These are phyloP conservation scores for Sarocladiaceae sp. DNA, from an alignment of 2,329 filamentous ascomycete genomes.

Conservation along the genomic window DNA sequence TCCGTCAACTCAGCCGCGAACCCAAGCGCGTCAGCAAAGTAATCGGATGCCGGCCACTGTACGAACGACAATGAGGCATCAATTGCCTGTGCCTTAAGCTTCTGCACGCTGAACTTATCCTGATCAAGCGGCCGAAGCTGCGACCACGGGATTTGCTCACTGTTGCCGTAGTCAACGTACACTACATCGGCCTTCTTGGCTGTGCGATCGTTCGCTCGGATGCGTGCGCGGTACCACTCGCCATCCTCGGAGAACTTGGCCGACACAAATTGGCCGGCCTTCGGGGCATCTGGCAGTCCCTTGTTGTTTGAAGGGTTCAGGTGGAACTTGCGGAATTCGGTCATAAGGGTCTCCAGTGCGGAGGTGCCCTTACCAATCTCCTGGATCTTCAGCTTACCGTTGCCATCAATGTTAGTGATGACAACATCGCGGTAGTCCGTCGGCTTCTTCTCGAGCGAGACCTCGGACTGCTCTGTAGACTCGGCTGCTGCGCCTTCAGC, in stretches of 20 bases:
- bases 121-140: conserved; percentile 75
- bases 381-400: conserved; percentile 82
- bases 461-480: conserved; percentile 38
- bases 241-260: conserved; percentile 85
- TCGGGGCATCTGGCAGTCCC: conserved; percentile 68
- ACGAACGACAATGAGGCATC: conserved; percentile 85
- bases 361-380: conserved; percentile 81
- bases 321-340: conserved; percentile 85
- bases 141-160: conserved; percentile 79
- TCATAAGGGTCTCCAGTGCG: conserved; percentile 82
- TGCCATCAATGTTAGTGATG: conserved; percentile 81
- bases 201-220: conserved; percentile 87
- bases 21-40: conserved; percentile 71
- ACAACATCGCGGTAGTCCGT: conserved; percentile 88
- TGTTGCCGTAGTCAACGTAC: conserved; percentile 96
- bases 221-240: conserved; percentile 89
- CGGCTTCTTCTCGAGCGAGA: conserved; percentile 58
- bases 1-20: conserved; percentile 72
- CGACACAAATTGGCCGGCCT: conserved; percentile 85
- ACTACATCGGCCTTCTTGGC: conserved; percentile 84
- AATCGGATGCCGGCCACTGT: conserved; percentile 80
- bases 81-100: conserved; percentile 78
- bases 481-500: conserved; percentile 47
- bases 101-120: conserved; percentile 70
- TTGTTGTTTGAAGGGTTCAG: conserved; percentile 73